Evolutionary conservation across 441 rosid species (phyloP).

Genomic region (Gossypium armourianum): DNA sequence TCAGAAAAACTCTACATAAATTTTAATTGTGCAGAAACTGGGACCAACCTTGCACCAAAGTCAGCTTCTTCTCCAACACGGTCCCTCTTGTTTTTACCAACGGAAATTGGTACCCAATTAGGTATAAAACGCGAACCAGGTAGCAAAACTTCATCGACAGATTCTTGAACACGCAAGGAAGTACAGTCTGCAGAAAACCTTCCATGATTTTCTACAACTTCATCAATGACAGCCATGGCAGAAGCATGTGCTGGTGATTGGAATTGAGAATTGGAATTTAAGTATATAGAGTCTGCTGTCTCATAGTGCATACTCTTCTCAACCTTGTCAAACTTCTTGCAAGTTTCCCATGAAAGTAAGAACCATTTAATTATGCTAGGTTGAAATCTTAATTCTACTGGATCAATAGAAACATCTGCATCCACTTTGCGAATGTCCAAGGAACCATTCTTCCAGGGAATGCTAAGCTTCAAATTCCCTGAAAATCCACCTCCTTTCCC

Average conservation of each 20-base stretch:
- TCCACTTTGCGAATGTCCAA: constrained; percentile 79
- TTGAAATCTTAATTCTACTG: constrained; percentile 61
- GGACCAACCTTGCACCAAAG: constrained; percentile 73
- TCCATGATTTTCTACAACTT: constrained; percentile 17
- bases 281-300: constrained; percentile 36
- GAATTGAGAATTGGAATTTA: constrained; percentile 33
- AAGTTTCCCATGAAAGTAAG: constrained; percentile 47
- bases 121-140: constrained; percentile 57
- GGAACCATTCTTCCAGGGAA: constrained; percentile 93
- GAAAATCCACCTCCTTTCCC: constrained; percentile 72
- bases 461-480: constrained; percentile 71
- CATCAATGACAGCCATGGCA: constrained; percentile 19
- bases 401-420: constrained; percentile 67
- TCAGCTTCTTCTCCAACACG: constrained; percentile 42
- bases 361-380: constrained; percentile 68
- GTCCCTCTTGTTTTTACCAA: constrained; percentile 26
- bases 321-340: constrained; percentile 29
- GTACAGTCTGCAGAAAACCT: constrained; percentile 28
- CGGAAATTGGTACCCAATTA: constrained; percentile 72
- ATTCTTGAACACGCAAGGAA: constrained; percentile 36
- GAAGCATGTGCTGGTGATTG: constrained; percentile 28
- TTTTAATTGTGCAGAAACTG: constrained; percentile 5
- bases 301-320: constrained; percentile 19
- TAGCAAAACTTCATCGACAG: constrained; percentile 34
- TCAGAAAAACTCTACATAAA: not conserved